Base-by-base conservation (phyloP, 2,329 filamentous ascomycete genomes). In the Colletotrichum sojae region DNA sequence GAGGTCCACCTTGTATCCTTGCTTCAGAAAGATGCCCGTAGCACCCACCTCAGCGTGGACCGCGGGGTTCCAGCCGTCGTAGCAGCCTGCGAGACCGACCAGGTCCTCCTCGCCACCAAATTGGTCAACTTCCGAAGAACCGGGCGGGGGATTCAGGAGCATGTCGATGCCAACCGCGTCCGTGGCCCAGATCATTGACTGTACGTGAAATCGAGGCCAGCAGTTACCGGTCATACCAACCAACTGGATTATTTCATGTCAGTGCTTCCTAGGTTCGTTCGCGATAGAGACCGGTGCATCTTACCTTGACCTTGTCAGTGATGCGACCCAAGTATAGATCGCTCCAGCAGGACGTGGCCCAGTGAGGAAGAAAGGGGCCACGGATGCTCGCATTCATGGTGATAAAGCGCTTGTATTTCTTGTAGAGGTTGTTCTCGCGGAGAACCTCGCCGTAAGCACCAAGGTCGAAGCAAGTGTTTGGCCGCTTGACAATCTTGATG, bases 141-240 rank as follows among this genome's bases (percentile, higher is more conserved):
- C 69, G 2, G 67, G 39, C 0, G 73, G 73, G 5, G 76, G 76
- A 71, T 80, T 73, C 39, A 83, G 75, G 1, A 82, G 72, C 27
- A 80, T 55, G 9, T 72, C 71, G 67, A 83, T 80, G 71, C 81
- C 81, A n/a, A 76, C 69, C 15, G 70, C 57, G 73, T 82, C 80
- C 8, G 81, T 82, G 10, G 80, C 79, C 72, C 75, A 78, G 58
- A 82, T 75, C 76, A 79, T 81, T 48, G 78, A 78, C 70, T 82
- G 79, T 2, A 81, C 71, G 69, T 81, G 79, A 49, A 76, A 76
- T 8, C 69, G 65, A 6, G 79, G 79, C 9, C 70, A 64, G 74
- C 80, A 82, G 71, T 77, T 81, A 36, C 74, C 73, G 1, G 78
- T 78, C 73, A 80, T 78, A 12, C 80, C 81, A 9, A 82, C 77